Evolutionary conservation across 179 eudicot genomes (phyloP).

Genomic region (Carnegiea gigantea): DNA sequence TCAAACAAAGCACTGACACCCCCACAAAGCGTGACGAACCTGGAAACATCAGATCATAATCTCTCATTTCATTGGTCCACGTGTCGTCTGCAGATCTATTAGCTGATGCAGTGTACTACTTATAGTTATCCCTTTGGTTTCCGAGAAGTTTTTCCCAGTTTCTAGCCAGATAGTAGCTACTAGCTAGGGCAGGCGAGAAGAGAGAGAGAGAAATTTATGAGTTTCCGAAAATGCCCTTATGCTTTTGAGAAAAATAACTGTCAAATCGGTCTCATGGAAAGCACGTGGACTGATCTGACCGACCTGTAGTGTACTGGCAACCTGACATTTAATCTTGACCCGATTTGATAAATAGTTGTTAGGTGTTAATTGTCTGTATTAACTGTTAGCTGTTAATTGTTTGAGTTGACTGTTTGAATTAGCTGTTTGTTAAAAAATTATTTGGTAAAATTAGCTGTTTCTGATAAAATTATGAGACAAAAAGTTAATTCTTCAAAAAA

Average conservation of each 20-base stretch:
- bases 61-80: slow-evolving; percentile 8
- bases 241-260: background rate
- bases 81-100: background rate
- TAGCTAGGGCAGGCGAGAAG: background rate
- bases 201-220: background rate
- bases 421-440: too few species aligned
- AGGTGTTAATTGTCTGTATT: too few species aligned
- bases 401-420: too few species aligned
- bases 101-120: background rate
- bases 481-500: too few species aligned
- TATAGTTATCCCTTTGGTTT: slow-evolving; percentile 5
- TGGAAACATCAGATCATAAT: slow-evolving; percentile 9
- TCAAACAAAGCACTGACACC: background rate
- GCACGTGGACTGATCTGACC: background rate
- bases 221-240: slow-evolving; percentile 1
- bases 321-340: background rate
- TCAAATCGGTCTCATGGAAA: background rate
- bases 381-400: too few species aligned
- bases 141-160: background rate
- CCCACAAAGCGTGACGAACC: background rate
- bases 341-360: too few species aligned
- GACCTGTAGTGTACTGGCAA: background rate
- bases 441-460: too few species aligned
- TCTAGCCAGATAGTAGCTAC: background rate
- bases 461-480: too few species aligned